phyloP scores from a whole-genome alignment of 2,329 filamentous ascomycete species.

The Polychaeton citri region DNA sequence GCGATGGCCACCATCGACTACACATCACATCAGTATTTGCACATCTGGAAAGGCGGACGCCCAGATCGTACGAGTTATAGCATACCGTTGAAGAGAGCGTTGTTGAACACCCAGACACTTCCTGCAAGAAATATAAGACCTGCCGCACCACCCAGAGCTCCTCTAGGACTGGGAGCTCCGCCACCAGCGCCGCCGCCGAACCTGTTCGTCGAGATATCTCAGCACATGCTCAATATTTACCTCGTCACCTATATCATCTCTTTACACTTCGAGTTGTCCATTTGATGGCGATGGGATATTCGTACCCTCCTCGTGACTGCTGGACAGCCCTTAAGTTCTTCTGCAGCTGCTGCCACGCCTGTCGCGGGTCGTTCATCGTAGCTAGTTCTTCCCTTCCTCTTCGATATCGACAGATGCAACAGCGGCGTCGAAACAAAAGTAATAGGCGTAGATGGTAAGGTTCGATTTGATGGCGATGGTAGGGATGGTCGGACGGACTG shows the following conservation, averaged over 20 bases:
- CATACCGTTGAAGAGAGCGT: constrained; percentile 56
- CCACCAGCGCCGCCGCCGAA: constrained; percentile 37
- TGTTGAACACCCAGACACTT: constrained; percentile 43
- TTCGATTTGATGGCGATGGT: not conserved
- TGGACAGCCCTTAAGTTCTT: constrained; percentile 39
- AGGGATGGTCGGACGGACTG: not conserved
- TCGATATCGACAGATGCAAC: too few relatives aligned
- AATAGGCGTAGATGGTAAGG: not conserved
- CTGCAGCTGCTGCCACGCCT: constrained; percentile 54
- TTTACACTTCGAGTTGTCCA: too few relatives aligned
- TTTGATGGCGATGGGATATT: constrained; percentile 7
- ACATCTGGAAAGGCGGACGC: too few relatives aligned
- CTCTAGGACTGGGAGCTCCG: constrained; percentile 34
- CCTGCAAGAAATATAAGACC: constrained; percentile 39
- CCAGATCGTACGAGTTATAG: too few relatives aligned
- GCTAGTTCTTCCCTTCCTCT: too few relatives aligned
- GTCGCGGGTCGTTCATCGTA: constrained; percentile 42
- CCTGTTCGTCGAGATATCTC: constrained; percentile 12
- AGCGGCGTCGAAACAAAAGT: too few relatives aligned
- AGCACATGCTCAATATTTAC: too few relatives aligned
- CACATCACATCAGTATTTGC: too few relatives aligned
- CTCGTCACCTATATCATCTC: constrained; percentile 23
- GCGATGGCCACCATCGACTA: constrained; percentile 91
- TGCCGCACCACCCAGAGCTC: constrained; percentile 41
- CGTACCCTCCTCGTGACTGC: constrained; percentile 33